These are phyloP conservation scores for Juglanconis sp. DNA, from an alignment of 2,329 filamentous ascomycete genomes.

Conservation along the genomic window DNA sequence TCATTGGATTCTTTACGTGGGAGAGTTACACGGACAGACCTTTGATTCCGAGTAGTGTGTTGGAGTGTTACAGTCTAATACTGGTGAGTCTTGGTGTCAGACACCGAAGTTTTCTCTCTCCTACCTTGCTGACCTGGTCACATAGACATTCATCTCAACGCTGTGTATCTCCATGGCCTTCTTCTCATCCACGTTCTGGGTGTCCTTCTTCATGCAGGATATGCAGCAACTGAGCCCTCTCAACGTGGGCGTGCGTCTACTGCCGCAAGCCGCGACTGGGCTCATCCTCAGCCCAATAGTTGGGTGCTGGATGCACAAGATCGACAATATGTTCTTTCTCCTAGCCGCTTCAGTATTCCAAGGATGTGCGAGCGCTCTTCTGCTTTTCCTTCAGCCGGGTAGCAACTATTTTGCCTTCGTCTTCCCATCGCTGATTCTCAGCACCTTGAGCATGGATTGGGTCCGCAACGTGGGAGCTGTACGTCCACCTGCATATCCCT, in stretches of 20 bases:
- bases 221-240: conserved; percentile 28
- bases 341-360: conserved; percentile 24
- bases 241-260: conserved; percentile 28
- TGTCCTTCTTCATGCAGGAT: conserved; percentile 32
- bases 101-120: too few relatives aligned
- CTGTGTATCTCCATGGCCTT: conserved; percentile 30
- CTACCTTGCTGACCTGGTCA: neutral
- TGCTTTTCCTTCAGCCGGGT: conserved; percentile 28
- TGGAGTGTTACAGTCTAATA: conserved; percentile 18
- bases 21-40: conserved; percentile 28
- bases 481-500: neutral
- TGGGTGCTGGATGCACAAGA: conserved; percentile 1
- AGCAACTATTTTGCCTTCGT: conserved; percentile 30
- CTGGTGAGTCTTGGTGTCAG: neutral
- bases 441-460: conserved; percentile 33
- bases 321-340: conserved; percentile 26
- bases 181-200: conserved; percentile 32
- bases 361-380: conserved; percentile 27
- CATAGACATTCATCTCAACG: conserved; percentile 27
- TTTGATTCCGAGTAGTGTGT: conserved; percentile 30
- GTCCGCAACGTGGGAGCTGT: conserved; percentile 2
- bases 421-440: conserved; percentile 30
- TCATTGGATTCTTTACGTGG: conserved; percentile 31
- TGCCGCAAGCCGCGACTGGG: conserved; percentile 33
- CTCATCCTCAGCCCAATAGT: conserved; percentile 25